Conservation (phyloP, 352 stramenopile species). For the Globisporangium iwayamae region DNA sequence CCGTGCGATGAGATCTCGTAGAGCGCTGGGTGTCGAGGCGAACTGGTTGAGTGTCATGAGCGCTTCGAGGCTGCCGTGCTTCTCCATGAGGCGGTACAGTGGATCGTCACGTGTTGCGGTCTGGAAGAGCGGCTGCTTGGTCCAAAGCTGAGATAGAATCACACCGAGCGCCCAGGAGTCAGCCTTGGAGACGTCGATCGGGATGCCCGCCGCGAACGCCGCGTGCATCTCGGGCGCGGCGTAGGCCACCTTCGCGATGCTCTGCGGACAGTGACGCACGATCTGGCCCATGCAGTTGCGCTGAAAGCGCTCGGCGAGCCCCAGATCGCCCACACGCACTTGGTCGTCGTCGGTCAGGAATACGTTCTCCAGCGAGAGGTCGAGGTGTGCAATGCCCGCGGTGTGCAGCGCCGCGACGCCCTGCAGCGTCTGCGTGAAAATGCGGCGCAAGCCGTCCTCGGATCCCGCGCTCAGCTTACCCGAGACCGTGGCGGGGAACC, state of each 20-base stretch:
- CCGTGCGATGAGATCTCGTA: constrained; percentile 41
- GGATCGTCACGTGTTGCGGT: constrained; percentile 38
- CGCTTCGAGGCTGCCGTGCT: constrained; percentile 19
- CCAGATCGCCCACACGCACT: constrained; percentile 89
- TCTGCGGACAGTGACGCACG: constrained; percentile 11
- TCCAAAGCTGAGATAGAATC: constrained; percentile 63
- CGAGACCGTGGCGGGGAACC: constrained; percentile 20
- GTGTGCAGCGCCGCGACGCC: constrained; percentile 85
- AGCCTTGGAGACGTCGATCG: constrained; percentile 49
- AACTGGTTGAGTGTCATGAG: constrained; percentile 30
- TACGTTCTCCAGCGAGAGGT: constrained; percentile 95
- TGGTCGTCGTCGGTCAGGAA: constrained; percentile 85
- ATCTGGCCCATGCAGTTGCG: constrained; percentile 26
- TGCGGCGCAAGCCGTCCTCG: constrained; percentile 31
- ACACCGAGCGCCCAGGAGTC: constrained; percentile 75
- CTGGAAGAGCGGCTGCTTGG: constrained; percentile 55
- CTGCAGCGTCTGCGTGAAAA: constrained; percentile 77
- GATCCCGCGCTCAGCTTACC: constrained; percentile 29
- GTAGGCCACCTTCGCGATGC: constrained; percentile 60
- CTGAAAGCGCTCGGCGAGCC: constrained; percentile 57
- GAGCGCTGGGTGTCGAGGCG: constrained; percentile 19
- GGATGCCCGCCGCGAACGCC: constrained; percentile 1
- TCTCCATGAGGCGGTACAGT: constrained; percentile 43
- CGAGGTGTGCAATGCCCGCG: constrained; percentile 87
- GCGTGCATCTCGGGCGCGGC: constrained; percentile 60